Conservation (phyloP, 179 eudicot species). For the Camellia oleifera region DNA sequence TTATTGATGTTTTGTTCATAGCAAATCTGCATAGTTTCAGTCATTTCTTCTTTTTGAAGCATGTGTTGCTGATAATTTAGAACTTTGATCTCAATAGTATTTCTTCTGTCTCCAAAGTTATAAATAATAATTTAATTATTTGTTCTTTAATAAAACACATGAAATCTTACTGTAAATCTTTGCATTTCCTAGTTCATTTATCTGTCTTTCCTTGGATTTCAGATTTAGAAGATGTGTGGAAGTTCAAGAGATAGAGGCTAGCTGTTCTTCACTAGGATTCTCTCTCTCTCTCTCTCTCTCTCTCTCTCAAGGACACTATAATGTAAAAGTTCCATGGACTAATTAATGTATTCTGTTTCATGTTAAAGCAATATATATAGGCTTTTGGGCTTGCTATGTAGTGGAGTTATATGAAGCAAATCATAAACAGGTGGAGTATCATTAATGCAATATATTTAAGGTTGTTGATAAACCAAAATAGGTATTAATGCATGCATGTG, state of each 20-base stretch:
- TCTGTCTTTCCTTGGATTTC: slow-evolving; percentile 7
- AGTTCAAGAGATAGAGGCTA: slow-evolving; percentile 15
- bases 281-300: slow-evolving; percentile 14
- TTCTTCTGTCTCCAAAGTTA: too few relatives aligned
- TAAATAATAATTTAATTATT: too few relatives aligned
- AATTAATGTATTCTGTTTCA: slow-evolving; percentile 10
- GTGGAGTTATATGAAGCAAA: background rate
- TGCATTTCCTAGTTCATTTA: background rate
- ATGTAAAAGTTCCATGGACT: slow-evolving; percentile 16
- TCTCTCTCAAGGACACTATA: background rate
- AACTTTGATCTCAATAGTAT: too few relatives aligned
- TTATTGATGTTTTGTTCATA: too few relatives aligned
- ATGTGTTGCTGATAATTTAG: too few relatives aligned
- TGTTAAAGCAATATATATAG: slow-evolving; percentile 9
- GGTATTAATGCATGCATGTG: background rate
- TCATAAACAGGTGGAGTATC: background rate
- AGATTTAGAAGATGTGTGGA: slow-evolving; percentile 23
- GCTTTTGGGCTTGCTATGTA: background rate
- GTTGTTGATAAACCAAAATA: background rate
- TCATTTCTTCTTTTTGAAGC: too few relatives aligned
- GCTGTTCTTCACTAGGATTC: slow-evolving; percentile 4
- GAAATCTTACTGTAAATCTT: background rate
- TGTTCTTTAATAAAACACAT: too few relatives aligned
- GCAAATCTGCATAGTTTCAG: too few relatives aligned
- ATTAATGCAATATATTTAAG: background rate